Evolutionary conservation across 345 rosid species (phyloP).

Genomic region (Excoecaria cochinchinensis): DNA sequence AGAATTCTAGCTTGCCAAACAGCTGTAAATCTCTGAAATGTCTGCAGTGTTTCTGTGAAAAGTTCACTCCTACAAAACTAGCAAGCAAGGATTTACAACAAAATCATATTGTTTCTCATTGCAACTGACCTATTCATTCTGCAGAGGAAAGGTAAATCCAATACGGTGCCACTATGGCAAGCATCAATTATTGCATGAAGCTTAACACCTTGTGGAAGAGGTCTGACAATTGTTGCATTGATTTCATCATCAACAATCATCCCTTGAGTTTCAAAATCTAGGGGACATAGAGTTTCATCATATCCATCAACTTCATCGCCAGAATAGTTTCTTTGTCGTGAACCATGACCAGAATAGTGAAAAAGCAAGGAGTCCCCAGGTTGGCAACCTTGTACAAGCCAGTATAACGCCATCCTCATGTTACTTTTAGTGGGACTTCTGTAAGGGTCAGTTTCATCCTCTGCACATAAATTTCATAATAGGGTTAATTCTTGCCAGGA

Average conservation of each 20-base stretch:
- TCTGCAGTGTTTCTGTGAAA: background rate
- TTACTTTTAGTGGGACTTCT: slow-evolving; percentile 70
- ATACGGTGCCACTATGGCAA: slow-evolving; percentile 86
- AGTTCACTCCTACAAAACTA: background rate
- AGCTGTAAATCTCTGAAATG: background rate
- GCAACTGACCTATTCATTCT: slow-evolving; percentile 66
- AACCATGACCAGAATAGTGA: slow-evolving; percentile 88
- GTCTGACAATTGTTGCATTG: slow-evolving; percentile 66
- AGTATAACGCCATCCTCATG: slow-evolving; percentile 79
- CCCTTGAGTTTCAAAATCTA: slow-evolving; percentile 93
- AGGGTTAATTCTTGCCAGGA: background rate
- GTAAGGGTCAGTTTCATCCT: slow-evolving; percentile 78
- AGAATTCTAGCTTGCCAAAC: too few species aligned
- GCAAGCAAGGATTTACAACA: background rate
- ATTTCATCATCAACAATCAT: slow-evolving; percentile 93
- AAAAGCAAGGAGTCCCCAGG: slow-evolving; percentile 87
- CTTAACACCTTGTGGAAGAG: slow-evolving; percentile 71
- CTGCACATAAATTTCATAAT: slow-evolving; percentile 39
- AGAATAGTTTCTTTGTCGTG: slow-evolving; percentile 62
- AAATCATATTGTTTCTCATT: background rate
- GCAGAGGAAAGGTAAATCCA: slow-evolving; percentile 80
- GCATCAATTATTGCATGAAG: slow-evolving; percentile 81
- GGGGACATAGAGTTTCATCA: slow-evolving; percentile 84
- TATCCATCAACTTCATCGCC: slow-evolving; percentile 91
- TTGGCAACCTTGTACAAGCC: slow-evolving; percentile 90